phyloP scores from a whole-genome alignment of 768 basidiomycete species.

The Mycena rosella region DNA sequence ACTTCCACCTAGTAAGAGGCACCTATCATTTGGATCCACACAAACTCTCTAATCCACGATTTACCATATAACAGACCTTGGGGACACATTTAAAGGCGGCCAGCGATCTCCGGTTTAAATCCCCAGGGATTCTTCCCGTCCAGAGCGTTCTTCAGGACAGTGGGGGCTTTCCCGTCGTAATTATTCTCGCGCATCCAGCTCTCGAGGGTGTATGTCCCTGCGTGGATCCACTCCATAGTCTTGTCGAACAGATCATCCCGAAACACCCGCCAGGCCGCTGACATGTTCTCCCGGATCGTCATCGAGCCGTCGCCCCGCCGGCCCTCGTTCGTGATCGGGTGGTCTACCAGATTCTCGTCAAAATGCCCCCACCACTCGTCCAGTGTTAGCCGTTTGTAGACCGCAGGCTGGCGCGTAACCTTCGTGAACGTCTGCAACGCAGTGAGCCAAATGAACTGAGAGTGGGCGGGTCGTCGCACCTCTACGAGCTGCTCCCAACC shows the following conservation, averaged over 20 bases:
- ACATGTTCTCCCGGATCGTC: slow-evolving; percentile 44
- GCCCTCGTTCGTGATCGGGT: slow-evolving; percentile 27
- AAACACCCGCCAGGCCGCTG: slow-evolving; percentile 48
- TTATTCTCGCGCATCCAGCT: slow-evolving; percentile 47
- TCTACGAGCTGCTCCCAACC: slow-evolving; percentile 52
- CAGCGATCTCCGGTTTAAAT: background rate
- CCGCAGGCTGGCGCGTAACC: slow-evolving; percentile 25
- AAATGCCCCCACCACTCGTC: slow-evolving; percentile 30
- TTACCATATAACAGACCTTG: too few species aligned
- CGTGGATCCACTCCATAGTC: slow-evolving; percentile 52
- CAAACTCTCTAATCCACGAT: too few species aligned
- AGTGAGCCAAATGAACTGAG: background rate
- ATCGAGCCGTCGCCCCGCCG: slow-evolving; percentile 23
- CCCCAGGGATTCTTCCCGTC: slow-evolving; percentile 12
- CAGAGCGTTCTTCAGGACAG: slow-evolving; percentile 21
- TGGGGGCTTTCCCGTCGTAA: slow-evolving; percentile 38
- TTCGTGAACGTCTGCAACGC: slow-evolving; percentile 27
- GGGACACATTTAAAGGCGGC: background rate
- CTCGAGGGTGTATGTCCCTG: slow-evolving; percentile 45
- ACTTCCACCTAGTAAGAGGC: too few species aligned
- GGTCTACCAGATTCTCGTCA: slow-evolving; percentile 21
- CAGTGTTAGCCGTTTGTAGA: slow-evolving; percentile 9
- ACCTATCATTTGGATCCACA: background rate
- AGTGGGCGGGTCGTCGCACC: background rate
- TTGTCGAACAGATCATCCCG: slow-evolving; percentile 48